phyloP scores from a whole-genome alignment of 2,329 filamentous ascomycete genomes.

The Fusarium nematophilum region DNA sequence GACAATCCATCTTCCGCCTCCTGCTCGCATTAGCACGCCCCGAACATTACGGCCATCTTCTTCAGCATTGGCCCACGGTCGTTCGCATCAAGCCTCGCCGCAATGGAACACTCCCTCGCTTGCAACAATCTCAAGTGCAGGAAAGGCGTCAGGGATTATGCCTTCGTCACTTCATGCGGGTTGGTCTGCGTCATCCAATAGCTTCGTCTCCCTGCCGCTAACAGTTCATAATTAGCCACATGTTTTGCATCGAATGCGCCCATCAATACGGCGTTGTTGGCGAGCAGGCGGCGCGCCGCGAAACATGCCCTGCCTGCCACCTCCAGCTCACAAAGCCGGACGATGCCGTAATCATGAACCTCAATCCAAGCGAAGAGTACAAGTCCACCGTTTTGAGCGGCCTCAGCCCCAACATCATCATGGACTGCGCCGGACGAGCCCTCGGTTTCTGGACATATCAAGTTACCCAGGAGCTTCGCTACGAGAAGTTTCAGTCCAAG shows the following conservation, averaged over 20 bases:
- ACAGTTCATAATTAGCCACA: conserved; percentile 68
- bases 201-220: neutral
- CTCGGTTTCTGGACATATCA: conserved; percentile 91
- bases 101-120: conserved; percentile 79
- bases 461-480: conserved; percentile 82
- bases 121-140: conserved; percentile 88
- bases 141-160: conserved; percentile 73
- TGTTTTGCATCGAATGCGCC: conserved; percentile 85
- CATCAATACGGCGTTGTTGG: conserved; percentile 70
- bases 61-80: neutral
- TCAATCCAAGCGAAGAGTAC: conserved; percentile 88
- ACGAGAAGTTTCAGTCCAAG: conserved; percentile 80
- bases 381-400: conserved; percentile 89
- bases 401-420: conserved; percentile 81
- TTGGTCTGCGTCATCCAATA: conserved; percentile 45
- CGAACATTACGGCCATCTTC: neutral
- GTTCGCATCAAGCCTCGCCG: neutral
- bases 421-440: conserved; percentile 86
- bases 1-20: no score
- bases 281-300: conserved; percentile 48
- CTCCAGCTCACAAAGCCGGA: conserved; percentile 75
- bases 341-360: conserved; percentile 76
- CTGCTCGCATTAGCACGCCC: neutral
- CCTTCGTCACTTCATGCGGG: conserved; percentile 92
- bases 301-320: conserved; percentile 80